A percentile compares a stretch with the other conserved stretches of the same genome.
phyloP scores from a whole-genome alignment of 2,329 filamentous ascomycete species.

The Fusarium oligoseptatum region DNA sequence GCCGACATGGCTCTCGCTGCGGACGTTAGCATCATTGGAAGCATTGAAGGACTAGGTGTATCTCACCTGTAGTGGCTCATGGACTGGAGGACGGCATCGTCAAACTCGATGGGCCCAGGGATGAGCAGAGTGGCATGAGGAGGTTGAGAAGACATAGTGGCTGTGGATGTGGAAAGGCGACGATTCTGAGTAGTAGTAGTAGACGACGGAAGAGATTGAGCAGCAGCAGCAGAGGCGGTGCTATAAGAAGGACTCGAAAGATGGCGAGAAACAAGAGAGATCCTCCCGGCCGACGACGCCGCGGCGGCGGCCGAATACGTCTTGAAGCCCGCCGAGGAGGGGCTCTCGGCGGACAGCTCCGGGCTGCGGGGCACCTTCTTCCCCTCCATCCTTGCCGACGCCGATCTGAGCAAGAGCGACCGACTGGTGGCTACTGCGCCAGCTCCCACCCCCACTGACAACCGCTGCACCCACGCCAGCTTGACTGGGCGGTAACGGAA shows the following conservation, averaged over 20 bases:
- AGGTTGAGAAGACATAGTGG: conserved; percentile 72
- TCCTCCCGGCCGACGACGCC: conserved; percentile 43
- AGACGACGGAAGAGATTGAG: conserved; percentile 29
- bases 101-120: conserved; percentile 97
- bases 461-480: conserved; percentile 42
- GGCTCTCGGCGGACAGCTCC: conserved; percentile 47
- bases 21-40: conserved; percentile 9
- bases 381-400: conserved; percentile 38
- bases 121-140: conserved; percentile 85
- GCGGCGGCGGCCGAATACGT: conserved; percentile 39
- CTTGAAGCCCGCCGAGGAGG: conserved; percentile 46
- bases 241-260: conserved; percentile 39
- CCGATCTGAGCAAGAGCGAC: conserved; percentile 46
- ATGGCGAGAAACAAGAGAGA: conserved; percentile 48
- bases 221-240: conserved; percentile 26
- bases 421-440: conserved; percentile 34
- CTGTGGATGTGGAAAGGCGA: conserved; percentile 42
- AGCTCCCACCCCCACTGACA: conserved; percentile 30
- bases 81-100: conserved; percentile 93
- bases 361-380: conserved; percentile 47
- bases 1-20: conserved; percentile 93
- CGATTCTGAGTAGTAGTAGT: conserved; percentile 29
- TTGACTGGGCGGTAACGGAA: conserved; percentile 35
- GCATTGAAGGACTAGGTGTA: background rate
- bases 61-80: conserved; percentile 90